phyloP scores from a whole-genome alignment of 1,284 basidiomycete genomes.

The Boletus holoroseus region DNA sequence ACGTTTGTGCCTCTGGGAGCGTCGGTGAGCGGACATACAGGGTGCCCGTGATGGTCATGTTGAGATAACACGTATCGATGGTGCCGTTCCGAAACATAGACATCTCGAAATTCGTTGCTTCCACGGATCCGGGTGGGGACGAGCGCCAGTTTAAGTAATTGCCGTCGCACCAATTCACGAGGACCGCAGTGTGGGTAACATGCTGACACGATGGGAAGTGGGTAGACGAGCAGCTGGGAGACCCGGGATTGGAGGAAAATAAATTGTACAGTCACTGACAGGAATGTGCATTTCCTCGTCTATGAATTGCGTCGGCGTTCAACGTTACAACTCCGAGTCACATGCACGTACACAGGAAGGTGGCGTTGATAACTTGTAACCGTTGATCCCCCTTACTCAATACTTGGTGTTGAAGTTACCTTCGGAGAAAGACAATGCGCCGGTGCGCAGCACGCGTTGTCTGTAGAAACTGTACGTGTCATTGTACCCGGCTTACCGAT shows the following conservation, averaged over 20 bases:
- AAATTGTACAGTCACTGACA: too few relatives aligned
- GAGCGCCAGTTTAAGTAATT: conserved; percentile 42
- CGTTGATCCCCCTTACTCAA: background rate
- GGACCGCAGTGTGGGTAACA: conserved; percentile 32
- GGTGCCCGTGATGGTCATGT: conserved; percentile 10
- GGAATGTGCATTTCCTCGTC: too few relatives aligned
- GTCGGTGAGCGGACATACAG: too few relatives aligned
- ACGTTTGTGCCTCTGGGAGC: too few relatives aligned
- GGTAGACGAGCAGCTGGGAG: conserved; percentile 31
- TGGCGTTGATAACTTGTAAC: background rate
- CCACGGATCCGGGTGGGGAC: conserved; percentile 39
- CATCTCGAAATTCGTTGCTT: conserved; percentile 39
- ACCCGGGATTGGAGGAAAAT: conserved; percentile 26
- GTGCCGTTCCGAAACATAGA: conserved; percentile 39
- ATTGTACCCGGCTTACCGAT: too few relatives aligned
- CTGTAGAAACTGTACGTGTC: background rate
- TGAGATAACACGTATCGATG: conserved; percentile 30
- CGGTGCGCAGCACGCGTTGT: background rate
- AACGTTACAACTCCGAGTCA: background rate
- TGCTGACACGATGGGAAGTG: conserved; percentile 23
- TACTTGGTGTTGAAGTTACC: too few relatives aligned
- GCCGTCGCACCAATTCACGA: conserved; percentile 29
- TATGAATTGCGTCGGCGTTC: too few relatives aligned
- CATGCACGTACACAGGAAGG: background rate
- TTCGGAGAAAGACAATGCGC: background rate